Percentiles rank a stretch among this genome's conserved stretches.
phyloP scores from a whole-genome alignment of 129 eudicot species.

The Artemisia tridentata region DNA sequence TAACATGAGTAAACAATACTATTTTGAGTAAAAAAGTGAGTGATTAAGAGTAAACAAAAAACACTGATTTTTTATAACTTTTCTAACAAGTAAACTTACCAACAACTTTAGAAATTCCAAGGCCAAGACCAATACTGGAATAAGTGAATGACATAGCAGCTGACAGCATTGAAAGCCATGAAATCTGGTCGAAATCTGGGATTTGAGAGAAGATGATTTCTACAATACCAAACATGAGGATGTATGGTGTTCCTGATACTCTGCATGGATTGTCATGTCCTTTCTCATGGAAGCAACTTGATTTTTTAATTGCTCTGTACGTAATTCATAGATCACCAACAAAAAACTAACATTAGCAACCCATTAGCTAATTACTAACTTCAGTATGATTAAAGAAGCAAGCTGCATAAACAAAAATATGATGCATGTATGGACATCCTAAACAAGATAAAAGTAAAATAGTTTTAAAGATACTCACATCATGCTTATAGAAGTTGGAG shows the following conservation, averaged over 20 bases:
- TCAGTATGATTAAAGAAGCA: background rate
- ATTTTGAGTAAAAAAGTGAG: too few relatives aligned
- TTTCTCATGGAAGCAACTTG: slow-evolving; percentile 70
- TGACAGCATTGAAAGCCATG: slow-evolving; percentile 88
- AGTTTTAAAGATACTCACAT: slow-evolving; percentile 39
- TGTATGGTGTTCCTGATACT: slow-evolving; percentile 70
- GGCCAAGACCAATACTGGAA: slow-evolving; percentile 83
- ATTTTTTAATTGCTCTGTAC: slow-evolving; percentile 86
- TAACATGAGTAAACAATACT: too few relatives aligned
- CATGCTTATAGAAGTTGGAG: slow-evolving; percentile 82
- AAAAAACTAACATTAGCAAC: background rate
- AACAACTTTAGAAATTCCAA: slow-evolving; percentile 72
- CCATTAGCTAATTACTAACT: background rate
- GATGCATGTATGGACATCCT: too few relatives aligned
- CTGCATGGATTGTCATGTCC: slow-evolving; percentile 50
- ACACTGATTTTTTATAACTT: background rate
- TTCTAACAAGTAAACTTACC: slow-evolving; percentile 34
- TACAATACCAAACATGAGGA: slow-evolving; percentile 68
- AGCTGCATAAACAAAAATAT: too few relatives aligned
- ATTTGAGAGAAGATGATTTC: slow-evolving; percentile 83
- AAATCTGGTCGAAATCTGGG: slow-evolving; percentile 93
- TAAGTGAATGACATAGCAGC: slow-evolving; percentile 94
- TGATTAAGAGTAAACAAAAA: too few relatives aligned
- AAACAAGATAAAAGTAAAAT: too few relatives aligned
- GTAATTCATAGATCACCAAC: background rate